Evolutionary conservation across 2,329 filamentous ascomycete species (phyloP).

Genomic region (Laburnicola sp.): DNA sequence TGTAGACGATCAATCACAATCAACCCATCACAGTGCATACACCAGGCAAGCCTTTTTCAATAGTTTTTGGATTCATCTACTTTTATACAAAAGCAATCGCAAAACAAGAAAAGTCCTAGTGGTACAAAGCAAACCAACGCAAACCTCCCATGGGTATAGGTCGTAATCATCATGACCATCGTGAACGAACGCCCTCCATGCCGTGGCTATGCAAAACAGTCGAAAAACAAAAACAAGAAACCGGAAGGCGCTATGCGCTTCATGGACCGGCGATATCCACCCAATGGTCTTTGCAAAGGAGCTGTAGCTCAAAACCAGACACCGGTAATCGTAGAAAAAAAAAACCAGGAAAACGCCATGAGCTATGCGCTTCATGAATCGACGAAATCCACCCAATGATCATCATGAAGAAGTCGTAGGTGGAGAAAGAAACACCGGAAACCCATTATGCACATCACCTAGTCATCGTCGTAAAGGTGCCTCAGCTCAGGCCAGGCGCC

Average conservation of each 20-base stretch:
- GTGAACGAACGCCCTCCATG: neutral
- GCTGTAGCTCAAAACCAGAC: neutral
- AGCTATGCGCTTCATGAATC: too few relatives aligned
- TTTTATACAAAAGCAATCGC: too few relatives aligned
- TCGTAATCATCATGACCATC: neutral
- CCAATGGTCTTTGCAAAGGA: too few relatives aligned
- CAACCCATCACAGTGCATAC: too few relatives aligned
- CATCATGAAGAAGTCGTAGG: neutral
- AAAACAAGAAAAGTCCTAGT: neutral
- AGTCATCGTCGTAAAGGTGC: too few relatives aligned
- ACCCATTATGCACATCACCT: neutral
- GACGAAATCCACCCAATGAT: too few relatives aligned
- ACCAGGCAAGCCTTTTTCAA: too few relatives aligned
- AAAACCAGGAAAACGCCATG: neutral
- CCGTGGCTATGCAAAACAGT: neutral
- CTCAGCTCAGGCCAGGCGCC: too few relatives aligned
- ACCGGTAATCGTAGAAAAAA: neutral
- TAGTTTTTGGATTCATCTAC: neutral
- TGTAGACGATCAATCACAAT: too few relatives aligned
- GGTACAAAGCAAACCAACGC: neutral
- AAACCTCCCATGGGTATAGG: constrained; percentile 1
- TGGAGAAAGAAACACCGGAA: neutral
- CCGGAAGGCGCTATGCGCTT: neutral
- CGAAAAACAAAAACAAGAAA: neutral
- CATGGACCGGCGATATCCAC: neutral